Base-by-base conservation (phyloP, 179 eudicot genomes). In the Gypsophila paniculata region DNA sequence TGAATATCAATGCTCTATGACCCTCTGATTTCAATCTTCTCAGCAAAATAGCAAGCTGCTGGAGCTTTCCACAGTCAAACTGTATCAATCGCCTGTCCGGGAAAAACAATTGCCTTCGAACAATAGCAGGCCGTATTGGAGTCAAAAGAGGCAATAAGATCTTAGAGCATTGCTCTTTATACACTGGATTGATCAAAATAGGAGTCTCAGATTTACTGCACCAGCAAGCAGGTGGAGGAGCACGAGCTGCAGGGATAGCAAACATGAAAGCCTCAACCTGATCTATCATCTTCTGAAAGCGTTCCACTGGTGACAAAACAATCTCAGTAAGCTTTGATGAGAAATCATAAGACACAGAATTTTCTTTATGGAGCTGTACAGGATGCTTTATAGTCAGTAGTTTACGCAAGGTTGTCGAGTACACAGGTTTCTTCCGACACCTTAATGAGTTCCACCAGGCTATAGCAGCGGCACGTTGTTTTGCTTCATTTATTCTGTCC, bases 1-100 rank as follows among this genome's bases (percentile, higher is more conserved):
- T 95, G 80, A 95, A 95, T 70, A 95, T 92, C 65, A 95, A 77
- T 51, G 99, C 99, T 72, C 99, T 76, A 52, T 87, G 99, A 76
- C 99, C 99, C 82, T 87, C 99, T 49, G 88, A 87, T 77, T 89
- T 95, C 72, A 95, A 82, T 76, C 90, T 82, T 81, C 99, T 87
- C 14, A 95, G 85, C 72, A 95, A 75, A 79, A 80, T 77, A 42
- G 99, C 89, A 75, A 95, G 96, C 83, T 92, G 98, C 80, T 92
- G 99, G 80, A 95, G 87, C 88, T 95, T 95, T 70, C 99, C 99
- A 79, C 99, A 92, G 71, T 95, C 99, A 82, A 95, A 95, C 81
- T 95, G 99, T 77, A 95, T 88, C 76, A 95, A 89, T 29, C 99
- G 88, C 73, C 96, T 90, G 80, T 95, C 99, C 14, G 99, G 99